phyloP scores from a whole-genome alignment of 1,284 basidiomycete genomes.

The Apiotrichum sp. region DNA sequence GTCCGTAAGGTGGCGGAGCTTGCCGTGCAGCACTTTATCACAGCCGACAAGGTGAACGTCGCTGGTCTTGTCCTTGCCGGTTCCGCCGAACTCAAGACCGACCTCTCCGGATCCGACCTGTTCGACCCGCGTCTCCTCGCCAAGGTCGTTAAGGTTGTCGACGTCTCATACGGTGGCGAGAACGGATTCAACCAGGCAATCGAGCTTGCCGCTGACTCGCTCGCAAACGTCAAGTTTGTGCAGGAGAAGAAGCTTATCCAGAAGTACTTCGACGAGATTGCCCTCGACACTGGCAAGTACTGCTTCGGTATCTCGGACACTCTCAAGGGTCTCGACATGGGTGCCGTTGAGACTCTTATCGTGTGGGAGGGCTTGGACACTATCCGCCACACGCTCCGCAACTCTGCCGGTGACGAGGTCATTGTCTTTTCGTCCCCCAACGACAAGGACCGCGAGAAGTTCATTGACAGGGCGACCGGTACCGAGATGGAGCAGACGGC shows the following conservation, averaged over 20 bases:
- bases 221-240: conserved; percentile 98
- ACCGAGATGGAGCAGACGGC: conserved; percentile 84
- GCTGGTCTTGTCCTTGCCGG: conserved; percentile 95
- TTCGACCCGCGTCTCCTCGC: conserved; percentile 82
- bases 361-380: conserved; percentile 97
- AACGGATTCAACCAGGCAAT: conserved; percentile 99
- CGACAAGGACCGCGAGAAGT: conserved; percentile 80
- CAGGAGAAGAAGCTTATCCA: conserved; percentile 98
- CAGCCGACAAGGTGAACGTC: conserved; percentile 96
- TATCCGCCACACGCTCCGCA: conserved; percentile 75
- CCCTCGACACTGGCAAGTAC: conserved; percentile 93
- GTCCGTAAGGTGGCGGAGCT: conserved; percentile 97
- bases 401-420: conserved; percentile 77
- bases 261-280: conserved; percentile 99
- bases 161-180: conserved; percentile 98
- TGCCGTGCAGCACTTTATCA: conserved; percentile 97
- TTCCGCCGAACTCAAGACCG: conserved; percentile 98
- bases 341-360: conserved; percentile 93
- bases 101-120: conserved; percentile 92
- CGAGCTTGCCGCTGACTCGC: conserved; percentile 88
- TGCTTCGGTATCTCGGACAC: conserved; percentile 98
- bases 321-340: conserved; percentile 91
- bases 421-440: conserved; percentile 71
- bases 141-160: conserved; percentile 94
- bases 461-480: conserved; percentile 89